phyloP scores from a whole-genome alignment of 2,329 filamentous ascomycete species.

The Fusarium sp. region DNA sequence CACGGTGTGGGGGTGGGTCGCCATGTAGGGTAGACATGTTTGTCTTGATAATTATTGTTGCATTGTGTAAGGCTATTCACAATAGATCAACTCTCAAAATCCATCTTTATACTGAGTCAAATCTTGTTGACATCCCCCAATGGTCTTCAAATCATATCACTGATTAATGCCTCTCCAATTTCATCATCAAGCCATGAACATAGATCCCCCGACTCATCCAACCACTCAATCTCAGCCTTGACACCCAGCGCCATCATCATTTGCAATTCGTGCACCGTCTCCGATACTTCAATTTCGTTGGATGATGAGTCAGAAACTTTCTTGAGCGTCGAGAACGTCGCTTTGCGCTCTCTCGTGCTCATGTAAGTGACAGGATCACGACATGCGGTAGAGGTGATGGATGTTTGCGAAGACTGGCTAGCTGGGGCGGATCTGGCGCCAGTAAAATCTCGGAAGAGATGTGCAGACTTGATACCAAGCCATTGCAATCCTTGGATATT shows the following conservation, averaged over 20 bases:
- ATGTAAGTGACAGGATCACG: constrained; percentile 54
- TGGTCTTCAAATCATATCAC: background rate
- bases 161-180: constrained; percentile 43
- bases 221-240: constrained; percentile 81
- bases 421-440: background rate
- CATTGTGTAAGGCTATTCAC: no score
- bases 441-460: constrained; percentile 49
- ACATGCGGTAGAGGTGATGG: constrained; percentile 45
- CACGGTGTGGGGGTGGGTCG: constrained; percentile 46
- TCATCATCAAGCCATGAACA: constrained; percentile 61
- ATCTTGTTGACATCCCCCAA: rapidly evolving
- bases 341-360: constrained; percentile 66
- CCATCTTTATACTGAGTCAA: no score
- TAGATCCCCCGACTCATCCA: constrained; percentile 67
- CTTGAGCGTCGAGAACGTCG: constrained; percentile 65
- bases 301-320: constrained; percentile 49
- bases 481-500: constrained; percentile 66
- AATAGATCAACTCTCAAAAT: no score
- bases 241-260: constrained; percentile 77
- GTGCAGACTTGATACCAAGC: constrained; percentile 68
- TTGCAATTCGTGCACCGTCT: constrained; percentile 70
- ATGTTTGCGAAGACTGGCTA: constrained; percentile 25
- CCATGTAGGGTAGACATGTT: constrained; percentile 39
- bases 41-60: background rate
- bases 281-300: constrained; percentile 48